Evolutionary conservation across 148 eudicot genomes (phyloP), one percentile per base, ranked within the genome.

Genomic region (Camellia granthamiana): DNA sequence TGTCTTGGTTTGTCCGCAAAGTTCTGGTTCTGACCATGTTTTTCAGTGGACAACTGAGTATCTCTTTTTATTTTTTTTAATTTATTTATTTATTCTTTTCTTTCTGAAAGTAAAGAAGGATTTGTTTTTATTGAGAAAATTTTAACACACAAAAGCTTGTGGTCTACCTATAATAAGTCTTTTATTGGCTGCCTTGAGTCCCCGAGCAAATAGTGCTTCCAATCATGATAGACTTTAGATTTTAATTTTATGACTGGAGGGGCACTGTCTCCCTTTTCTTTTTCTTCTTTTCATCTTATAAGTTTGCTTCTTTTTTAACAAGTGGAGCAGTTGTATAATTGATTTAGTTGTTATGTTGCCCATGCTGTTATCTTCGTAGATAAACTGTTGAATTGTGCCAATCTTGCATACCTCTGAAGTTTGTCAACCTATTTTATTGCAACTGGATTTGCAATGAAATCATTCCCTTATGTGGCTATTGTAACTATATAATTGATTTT

Each of bases 401-500:
- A 13, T 55, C 15, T 46, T 69, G 47, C 13, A 21, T 38, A 43
- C 52, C 72, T 58, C 5, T 69, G 66, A 46, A 60, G 41, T 42
- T 59, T 38, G 47, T 74, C 58, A 7, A 15, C 21, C n/a, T 51
- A 69, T 38, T 65, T 8, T 65, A 6, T 56, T 67, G 47, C 49
- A 66, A 3, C 38, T 78, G 80, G 18, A 23, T 41, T 21, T 69
- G 64, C 15, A 9, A 61, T 44, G 14, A 16, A 44, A 52, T 60
- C 60, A 8, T 79, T 41, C 47, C 62, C n/a, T 59, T 16, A 59
- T 49, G n/a, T 54, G 41, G 68, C 43, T 76, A n/a, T 78, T 81
- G 63, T 77, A 64, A 69, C 72, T 43, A 54, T 83, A 8, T 69
- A 38, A 61, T 62, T 42, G 70, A 4, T 73, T 41, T 71, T 63